Base-by-base conservation (phyloP, 2,329 filamentous ascomycete genomes). In the Trichoderma sp. region DNA sequence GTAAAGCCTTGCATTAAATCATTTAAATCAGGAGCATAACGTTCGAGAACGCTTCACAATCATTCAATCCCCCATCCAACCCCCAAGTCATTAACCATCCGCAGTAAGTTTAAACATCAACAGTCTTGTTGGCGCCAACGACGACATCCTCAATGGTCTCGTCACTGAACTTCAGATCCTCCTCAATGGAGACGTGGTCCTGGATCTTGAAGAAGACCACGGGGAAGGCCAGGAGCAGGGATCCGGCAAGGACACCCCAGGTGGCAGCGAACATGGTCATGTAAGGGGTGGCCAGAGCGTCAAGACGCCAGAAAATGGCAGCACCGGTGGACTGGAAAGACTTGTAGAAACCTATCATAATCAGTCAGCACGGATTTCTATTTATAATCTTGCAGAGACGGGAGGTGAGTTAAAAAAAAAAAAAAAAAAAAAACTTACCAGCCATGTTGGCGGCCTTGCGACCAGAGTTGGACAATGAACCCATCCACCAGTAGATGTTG, bases 391-490 rank as follows among this genome's bases (percentile, higher is more conserved):
- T 27, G 19, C 7, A 10, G 17, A 17, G 9, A 37, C 4, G 29
- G 29, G 29, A 29, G 4, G 12, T n/a, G n/a, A n/a, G n/a, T n/a
- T n/a, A n/a, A 48, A 13, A 37, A 5, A 22, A 19, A 12, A 19
- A 48, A 9, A 4, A 45, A 22, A 7, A 17, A 48, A 12, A 66
- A 48, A 81, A 79, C 60, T 83, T 75, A 92, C 92, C 94, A 50
- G 93, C 91, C 70, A 75, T 94, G 83, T 97, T 97, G 81, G 94
- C 94, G 32, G 94, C 87, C 79, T 93, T 94, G 78, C 94, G 92
- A 69, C 92, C 89, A 71, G 94, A 97, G 86, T 98, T 98, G 76
- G 92, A 94, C 52, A 97, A 84, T 8, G 94, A 88, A 60, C 94
- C 94, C 91, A 98, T 97, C 82, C 61, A 65, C 87, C 87, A 90